Evolutionary conservation across 495 filamentous ascomycete genomes (phyloP), one percentile per base, ranked within the genome.

Genomic region (Penicillium alfredii): DNA sequence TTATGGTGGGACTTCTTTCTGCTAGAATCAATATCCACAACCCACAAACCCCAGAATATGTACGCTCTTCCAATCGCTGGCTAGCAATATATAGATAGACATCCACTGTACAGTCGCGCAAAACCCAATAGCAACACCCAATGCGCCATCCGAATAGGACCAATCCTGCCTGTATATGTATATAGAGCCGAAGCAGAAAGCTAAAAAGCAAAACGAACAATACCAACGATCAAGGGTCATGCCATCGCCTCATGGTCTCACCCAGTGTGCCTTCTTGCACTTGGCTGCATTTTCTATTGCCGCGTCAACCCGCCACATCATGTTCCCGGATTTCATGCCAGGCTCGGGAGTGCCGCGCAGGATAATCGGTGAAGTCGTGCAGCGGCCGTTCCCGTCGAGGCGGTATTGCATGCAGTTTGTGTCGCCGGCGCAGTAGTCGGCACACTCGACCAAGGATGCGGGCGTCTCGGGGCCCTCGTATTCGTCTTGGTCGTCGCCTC

Each of bases 371-470:
- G 60, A 61, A 4, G 53, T 62, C 10, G 29, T 39, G 30, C 49
- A 57, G 35, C 63, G 64, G 8, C 42, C 41, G 5, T 54, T 40
- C 1, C 47, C 51, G 1, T 51, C 42, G 30, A 63, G 42, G 4
- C 55, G 53, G 30, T 65, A 71, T 40, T 68, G 66, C 28, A 71
- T 30, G 31, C 69, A 72, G 5, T 48, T 42, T 8, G 42, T 22
- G 4, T 61, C 41, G 6, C 40, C 42, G 14, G 54, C 55, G 26
- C 69, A 74, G 9, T 46, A 33, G 7, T 44, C 47, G 25, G 52
- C 56, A 30, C 67, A 73, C 20, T 61, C 61, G 3, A 45, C 53
- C 12, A 56, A 33, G 5, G 49, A 51, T n/a, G 28, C 30, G 11
- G 53, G 26, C 12, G 40, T 42, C 6, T 31, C 41, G 7, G 33